Base-by-base conservation (phyloP, 345 rosid genomes). In the Salix brachista region DNA sequence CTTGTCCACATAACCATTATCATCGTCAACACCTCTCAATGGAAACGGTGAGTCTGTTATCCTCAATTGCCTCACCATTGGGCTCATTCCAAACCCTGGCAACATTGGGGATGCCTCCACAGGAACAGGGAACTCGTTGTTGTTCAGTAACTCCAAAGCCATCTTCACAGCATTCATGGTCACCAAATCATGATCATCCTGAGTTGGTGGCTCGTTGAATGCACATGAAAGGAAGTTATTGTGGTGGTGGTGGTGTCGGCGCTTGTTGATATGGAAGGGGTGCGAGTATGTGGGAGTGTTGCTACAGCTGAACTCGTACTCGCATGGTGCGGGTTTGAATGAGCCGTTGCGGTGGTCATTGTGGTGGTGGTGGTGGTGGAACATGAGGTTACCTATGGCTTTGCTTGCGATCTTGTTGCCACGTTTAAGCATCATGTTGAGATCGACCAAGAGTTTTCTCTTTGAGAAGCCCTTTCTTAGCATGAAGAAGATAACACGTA, bases 1-100 rank as follows among this genome's bases (percentile, higher is more conserved):
- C 79, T 87, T 85, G 72, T 95, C 93, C 14, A 91, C 97, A 44
- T 44, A 41, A 19, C 82, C 84, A 1, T 83, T 88, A 16, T 78
- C 93, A 66, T 77, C 87, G 60, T 88, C 97, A 67, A 70, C 86
- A 67, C 82, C 89, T 41, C 80, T 86, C 41, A 92, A 72, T 30
- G 97, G 99, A 64, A 87, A 95, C 26, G 97, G 99, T 9, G 99
- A 93, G 94, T 95, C 99, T 64, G 97, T 95, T 77, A 93, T 87
- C 86, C 97, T 87, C 77, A 93, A 82, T 79, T 85, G 94, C 80
- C 97, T 90, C 34, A 80, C 96, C 81, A 87, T 69, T 4, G 97
- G 99, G 36, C 92, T 95, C 84, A 80, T 81, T 41, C 97, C 97
- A 73, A 91, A 90, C 44, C 98, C 98, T 0, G 98, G 98, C 62